phyloP scores from a whole-genome alignment of 202 grass and related monocot genomes.

The Tripidium arundinaceum region DNA sequence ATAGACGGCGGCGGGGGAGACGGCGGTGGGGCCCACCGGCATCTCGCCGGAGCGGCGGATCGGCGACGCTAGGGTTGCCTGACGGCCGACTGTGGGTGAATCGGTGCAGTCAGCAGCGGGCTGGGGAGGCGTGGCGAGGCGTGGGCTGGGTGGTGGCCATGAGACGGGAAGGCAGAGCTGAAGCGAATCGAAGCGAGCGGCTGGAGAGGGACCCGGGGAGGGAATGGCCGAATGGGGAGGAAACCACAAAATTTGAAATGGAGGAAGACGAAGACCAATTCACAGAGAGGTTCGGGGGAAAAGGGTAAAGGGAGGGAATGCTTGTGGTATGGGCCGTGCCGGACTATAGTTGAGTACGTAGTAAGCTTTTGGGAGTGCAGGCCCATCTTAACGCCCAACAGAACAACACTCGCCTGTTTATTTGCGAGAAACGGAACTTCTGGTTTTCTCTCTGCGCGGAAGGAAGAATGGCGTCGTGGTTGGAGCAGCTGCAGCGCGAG shows the following conservation, averaged over 20 bases:
- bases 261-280: not conserved
- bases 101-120: not conserved
- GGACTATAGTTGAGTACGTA: not conserved
- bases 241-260: constrained; percentile 45
- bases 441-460: not conserved
- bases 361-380: not conserved
- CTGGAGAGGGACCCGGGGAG: not conserved
- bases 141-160: constrained; percentile 17
- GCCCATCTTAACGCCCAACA: not conserved
- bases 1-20: constrained; percentile 29
- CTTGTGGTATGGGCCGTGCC: not conserved
- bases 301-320: not conserved
- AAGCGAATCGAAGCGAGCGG: constrained; percentile 29
- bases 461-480: constrained; percentile 40
- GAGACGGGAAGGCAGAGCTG: not conserved
- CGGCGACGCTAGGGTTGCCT: constrained; percentile 50
- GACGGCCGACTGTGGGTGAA: not conserved
- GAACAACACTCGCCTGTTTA: not conserved
- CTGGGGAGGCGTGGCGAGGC: not conserved
- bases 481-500: constrained; percentile 56
- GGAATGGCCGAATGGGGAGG: constrained; percentile 11
- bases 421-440: constrained; percentile 8
- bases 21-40: constrained; percentile 32
- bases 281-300: not conserved
- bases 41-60: constrained; percentile 42